Base-by-base conservation (phyloP, 2,329 filamentous ascomycete species). In the Aschersonia sp. region DNA sequence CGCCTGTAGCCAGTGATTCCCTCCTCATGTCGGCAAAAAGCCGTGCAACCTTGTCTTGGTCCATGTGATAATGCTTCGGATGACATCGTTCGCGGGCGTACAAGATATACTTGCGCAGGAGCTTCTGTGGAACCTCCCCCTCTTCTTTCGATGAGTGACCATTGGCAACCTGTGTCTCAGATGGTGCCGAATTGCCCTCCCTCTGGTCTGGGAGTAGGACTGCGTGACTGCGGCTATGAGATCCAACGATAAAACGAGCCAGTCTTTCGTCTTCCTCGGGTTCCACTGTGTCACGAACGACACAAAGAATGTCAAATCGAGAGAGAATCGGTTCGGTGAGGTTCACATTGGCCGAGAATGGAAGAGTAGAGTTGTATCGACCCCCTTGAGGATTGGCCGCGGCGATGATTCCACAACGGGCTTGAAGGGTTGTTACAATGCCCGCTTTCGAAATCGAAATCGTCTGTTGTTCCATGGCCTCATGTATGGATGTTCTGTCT, bases 391-490 rank as follows among this genome's bases (percentile, higher is more conserved):
- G 92, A 67, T 98, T 98, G 57, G 92, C 92, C 1, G 92, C 92
- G 12, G 92, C 92, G 54, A 98, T 88, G 55, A 98, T 94, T 47
- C 89, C 88, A 63, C 92, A 98, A 40, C 92, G 84, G 42, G 92
- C 92, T 64, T 98, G 90, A 1, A 98, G 73, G 0, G 92, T 97
- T 1, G 92, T 98, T 42, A 98, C 92, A 51, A 98, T 98, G 66
- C 92, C 92, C 1, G 92, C 92, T 64, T 98, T 98, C 54, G 88
- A 95, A 60, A 98, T 98, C 51, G 90, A 97, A 56, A 98, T 98
- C 1, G 92, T 98, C 68, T 98, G 92, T 67, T 98, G 92, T 66
- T 98, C 92, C 92, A 98, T 98, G 51, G 92, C 92, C 72, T 98
- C 92, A 75, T 98, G 92, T 56, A 98, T 98, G 6, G 88, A 95